phyloP scores from a whole-genome alignment of 345 rosid genomes.

The Punica granatum region DNA sequence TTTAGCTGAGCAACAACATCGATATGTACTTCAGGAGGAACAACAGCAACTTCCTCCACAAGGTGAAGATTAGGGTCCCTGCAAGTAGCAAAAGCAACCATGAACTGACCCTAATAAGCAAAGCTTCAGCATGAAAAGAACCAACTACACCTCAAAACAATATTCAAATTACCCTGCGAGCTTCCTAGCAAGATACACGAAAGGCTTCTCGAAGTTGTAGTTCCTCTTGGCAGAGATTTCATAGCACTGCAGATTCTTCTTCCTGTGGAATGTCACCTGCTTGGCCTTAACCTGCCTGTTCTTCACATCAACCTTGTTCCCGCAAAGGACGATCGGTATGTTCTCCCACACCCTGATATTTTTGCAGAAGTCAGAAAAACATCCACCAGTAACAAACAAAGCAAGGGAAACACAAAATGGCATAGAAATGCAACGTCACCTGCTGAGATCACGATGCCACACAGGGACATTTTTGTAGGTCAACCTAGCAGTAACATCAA shows the following conservation, averaged over 20 bases:
- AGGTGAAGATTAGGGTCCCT: constrained; percentile 85
- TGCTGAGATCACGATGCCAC: constrained; percentile 95
- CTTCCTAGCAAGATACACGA: constrained; percentile 82
- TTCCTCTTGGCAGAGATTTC: constrained; percentile 95
- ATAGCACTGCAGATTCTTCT: constrained; percentile 87
- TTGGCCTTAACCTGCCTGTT: constrained; percentile 94
- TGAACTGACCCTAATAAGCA: background rate
- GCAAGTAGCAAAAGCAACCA: constrained; percentile 6
- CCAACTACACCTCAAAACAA: background rate
- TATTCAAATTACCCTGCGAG: constrained; percentile 76
- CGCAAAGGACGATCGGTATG: constrained; percentile 85
- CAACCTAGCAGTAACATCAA: constrained; percentile 91
- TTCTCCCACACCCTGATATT: constrained; percentile 71
- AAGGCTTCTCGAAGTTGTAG: constrained; percentile 90
- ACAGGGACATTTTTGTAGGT: constrained; percentile 97
- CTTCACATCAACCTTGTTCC: constrained; percentile 92
- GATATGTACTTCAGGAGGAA: constrained; percentile 82
- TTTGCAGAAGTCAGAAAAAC: background rate
- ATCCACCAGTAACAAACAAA: background rate
- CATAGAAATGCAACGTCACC: constrained; percentile 23
- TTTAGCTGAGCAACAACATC: constrained; percentile 78
- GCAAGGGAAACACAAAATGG: background rate
- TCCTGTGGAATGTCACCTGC: constrained; percentile 87
- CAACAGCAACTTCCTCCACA: constrained; percentile 88
- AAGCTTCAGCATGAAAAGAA: background rate